Percentiles rank a stretch among this genome's conserved stretches.
These are phyloP conservation scores for Exophiala mesophila DNA, from an alignment of 2,329 filamentous ascomycete species.

Conservation along the genomic window DNA sequence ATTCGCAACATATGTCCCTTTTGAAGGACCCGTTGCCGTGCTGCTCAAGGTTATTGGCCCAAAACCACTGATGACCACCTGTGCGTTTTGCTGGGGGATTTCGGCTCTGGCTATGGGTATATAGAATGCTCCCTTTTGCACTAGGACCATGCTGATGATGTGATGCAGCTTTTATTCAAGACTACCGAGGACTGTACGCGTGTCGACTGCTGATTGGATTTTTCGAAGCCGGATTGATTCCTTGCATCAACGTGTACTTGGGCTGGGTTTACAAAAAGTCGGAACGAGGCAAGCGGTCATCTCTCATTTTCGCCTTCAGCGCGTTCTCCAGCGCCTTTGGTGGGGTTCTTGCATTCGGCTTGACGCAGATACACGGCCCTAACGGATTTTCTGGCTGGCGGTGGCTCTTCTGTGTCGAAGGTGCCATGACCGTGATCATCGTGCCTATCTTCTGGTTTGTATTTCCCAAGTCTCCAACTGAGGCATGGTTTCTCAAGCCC, in stretches of 20 bases:
- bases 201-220: constrained; percentile 44
- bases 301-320: constrained; percentile 43
- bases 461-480: constrained; percentile 42
- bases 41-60: constrained; percentile 56
- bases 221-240: constrained; percentile 38
- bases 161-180: constrained; percentile 10
- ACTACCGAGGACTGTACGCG: constrained; percentile 17
- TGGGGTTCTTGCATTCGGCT: constrained; percentile 47
- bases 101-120: constrained; percentile 14
- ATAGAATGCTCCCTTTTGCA: too few species aligned
- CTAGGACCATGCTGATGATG: too few species aligned
- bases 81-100: constrained; percentile 4
- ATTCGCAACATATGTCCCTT: constrained; percentile 52
- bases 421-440: constrained; percentile 40
- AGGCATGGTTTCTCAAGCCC: constrained; percentile 37
- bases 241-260: constrained; percentile 41
- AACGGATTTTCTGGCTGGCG: constrained; percentile 44
- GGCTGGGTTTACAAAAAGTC: constrained; percentile 42
- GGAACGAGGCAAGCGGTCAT: constrained; percentile 39
- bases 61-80: constrained; percentile 50
- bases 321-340: constrained; percentile 48
- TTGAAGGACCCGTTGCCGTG: constrained; percentile 67
- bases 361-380: constrained; percentile 48
- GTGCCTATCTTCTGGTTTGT: constrained; percentile 38
- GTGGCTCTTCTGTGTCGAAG: constrained; percentile 54